Evolutionary conservation across 768 basidiomycete genomes (phyloP).

Genomic region (Kwoniella dendrophila): DNA sequence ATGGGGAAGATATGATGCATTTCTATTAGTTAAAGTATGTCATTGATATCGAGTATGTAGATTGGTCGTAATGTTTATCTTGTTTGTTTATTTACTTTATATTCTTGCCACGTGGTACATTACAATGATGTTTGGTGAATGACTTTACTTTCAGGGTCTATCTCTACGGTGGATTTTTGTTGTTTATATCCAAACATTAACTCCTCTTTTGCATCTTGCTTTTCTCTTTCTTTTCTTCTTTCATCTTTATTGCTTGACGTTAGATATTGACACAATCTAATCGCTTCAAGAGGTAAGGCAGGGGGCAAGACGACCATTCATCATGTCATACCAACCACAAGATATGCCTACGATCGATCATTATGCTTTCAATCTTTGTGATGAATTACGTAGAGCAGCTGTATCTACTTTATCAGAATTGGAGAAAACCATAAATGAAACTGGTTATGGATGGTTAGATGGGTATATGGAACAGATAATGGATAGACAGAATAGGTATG

Average conservation of each 20-base stretch:
- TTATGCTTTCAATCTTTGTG: conserved; percentile 43
- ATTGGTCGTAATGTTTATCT: background rate
- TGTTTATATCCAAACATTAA: conserved; percentile 22
- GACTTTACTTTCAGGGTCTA: conserved; percentile 8
- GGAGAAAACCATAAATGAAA: conserved; percentile 41
- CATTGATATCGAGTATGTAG: background rate
- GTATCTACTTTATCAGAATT: conserved; percentile 33
- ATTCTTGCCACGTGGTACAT: conserved; percentile 7
- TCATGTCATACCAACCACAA: conserved; percentile 3
- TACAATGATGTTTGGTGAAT: conserved; percentile 12
- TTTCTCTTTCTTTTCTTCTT: conserved; percentile 1
- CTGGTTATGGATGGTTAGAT: conserved; percentile 54
- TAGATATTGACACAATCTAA: background rate
- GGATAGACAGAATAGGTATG: conserved; percentile 29
- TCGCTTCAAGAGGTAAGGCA: background rate
- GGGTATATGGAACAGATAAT: conserved; percentile 48
- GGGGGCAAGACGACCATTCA: too few relatives aligned
- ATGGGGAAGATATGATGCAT: background rate
- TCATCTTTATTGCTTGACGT: background rate
- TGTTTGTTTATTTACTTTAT: conserved; percentile 13
- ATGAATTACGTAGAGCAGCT: conserved; percentile 35
- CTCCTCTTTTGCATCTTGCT: background rate
- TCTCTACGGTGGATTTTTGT: background rate
- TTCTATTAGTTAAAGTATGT: background rate
- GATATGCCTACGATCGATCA: conserved; percentile 23